phyloP scores from a whole-genome alignment of 805 yeast species.

The Candida bentonensis region DNA sequence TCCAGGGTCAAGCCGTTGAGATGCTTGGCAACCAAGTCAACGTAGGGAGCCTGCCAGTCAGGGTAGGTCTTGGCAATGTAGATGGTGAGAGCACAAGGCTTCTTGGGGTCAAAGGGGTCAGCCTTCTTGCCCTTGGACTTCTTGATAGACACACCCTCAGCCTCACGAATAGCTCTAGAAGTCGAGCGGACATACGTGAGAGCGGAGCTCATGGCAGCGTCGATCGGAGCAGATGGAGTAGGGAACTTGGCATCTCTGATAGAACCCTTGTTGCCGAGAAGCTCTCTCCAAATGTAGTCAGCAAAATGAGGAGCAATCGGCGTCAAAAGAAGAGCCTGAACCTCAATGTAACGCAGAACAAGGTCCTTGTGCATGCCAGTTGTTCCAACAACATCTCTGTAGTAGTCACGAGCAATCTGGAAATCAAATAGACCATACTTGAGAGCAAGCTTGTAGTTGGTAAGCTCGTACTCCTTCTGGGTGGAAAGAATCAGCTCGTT shows the following conservation, averaged over 20 bases:
- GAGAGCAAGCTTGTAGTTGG: slow-evolving; percentile 79
- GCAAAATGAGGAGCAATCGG: slow-evolving; percentile 96
- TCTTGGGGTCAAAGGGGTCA: slow-evolving; percentile 54
- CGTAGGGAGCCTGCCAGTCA: slow-evolving; percentile 75
- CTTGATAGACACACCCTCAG: slow-evolving; percentile 75
- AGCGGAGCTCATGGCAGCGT: slow-evolving; percentile 47
- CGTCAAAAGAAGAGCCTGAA: slow-evolving; percentile 69
- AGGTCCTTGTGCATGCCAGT: slow-evolving; percentile 67
- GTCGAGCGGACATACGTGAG: slow-evolving; percentile 67
- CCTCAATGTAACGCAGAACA: slow-evolving; percentile 67
- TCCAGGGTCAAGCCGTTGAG: slow-evolving; percentile 28
- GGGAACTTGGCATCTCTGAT: slow-evolving; percentile 77
- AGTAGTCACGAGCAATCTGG: slow-evolving; percentile 91
- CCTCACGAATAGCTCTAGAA: slow-evolving; percentile 78
- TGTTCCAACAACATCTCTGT: slow-evolving; percentile 61
- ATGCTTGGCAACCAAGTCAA: slow-evolving; percentile 65
- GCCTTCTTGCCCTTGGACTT: slow-evolving; percentile 66
- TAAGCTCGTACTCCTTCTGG: slow-evolving; percentile 49
- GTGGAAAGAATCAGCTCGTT: slow-evolving; percentile 66
- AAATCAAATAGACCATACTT: slow-evolving; percentile 86
- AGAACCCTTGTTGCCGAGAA: slow-evolving; percentile 49
- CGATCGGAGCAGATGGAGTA: slow-evolving; percentile 50
- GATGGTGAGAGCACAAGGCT: slow-evolving; percentile 61
- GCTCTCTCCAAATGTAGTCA: slow-evolving; percentile 77
- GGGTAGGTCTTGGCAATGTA: slow-evolving; percentile 75